These are phyloP conservation scores for Torrubiellomyces zombiae DNA, from an alignment of 2,329 filamentous ascomycete species.

Conservation along the genomic window DNA sequence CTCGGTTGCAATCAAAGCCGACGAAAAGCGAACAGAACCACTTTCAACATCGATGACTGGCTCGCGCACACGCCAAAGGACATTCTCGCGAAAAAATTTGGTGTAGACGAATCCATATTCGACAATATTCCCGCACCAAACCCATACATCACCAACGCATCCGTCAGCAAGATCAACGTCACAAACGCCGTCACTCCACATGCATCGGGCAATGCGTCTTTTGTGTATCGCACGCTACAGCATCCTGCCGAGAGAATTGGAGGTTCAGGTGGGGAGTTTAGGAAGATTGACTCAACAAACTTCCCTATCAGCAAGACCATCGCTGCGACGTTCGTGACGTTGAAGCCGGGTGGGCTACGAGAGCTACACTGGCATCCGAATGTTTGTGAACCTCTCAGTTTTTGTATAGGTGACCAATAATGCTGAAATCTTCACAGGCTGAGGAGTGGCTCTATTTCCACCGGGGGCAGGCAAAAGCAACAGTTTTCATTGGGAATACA, in stretches of 20 bases:
- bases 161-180: slow-evolving; percentile 26
- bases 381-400: slow-evolving; percentile 20
- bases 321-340: slow-evolving; percentile 44
- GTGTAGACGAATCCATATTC: slow-evolving; percentile 42
- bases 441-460: slow-evolving; percentile 61
- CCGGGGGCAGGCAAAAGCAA: slow-evolving; percentile 41
- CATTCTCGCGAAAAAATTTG: slow-evolving; percentile 54
- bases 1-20: not conserved
- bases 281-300: slow-evolving; percentile 49
- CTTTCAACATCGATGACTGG: slow-evolving; percentile 59
- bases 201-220: slow-evolving; percentile 40
- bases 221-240: slow-evolving; percentile 41
- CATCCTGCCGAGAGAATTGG: slow-evolving; percentile 39
- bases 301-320: slow-evolving; percentile 51
- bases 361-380: slow-evolving; percentile 59
- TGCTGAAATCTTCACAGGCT: slow-evolving; percentile 22
- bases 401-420: not conserved
- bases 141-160: slow-evolving; percentile 46
- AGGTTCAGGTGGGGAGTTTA: slow-evolving; percentile 43
- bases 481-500: slow-evolving; percentile 44
- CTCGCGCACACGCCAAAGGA: slow-evolving; percentile 45
- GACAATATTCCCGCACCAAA: slow-evolving; percentile 36
- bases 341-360: slow-evolving; percentile 45
- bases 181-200: slow-evolving; percentile 22
- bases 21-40: too few relatives aligned